Conservation (phyloP, 257 asterid species). For the Cordia subcordata region DNA sequence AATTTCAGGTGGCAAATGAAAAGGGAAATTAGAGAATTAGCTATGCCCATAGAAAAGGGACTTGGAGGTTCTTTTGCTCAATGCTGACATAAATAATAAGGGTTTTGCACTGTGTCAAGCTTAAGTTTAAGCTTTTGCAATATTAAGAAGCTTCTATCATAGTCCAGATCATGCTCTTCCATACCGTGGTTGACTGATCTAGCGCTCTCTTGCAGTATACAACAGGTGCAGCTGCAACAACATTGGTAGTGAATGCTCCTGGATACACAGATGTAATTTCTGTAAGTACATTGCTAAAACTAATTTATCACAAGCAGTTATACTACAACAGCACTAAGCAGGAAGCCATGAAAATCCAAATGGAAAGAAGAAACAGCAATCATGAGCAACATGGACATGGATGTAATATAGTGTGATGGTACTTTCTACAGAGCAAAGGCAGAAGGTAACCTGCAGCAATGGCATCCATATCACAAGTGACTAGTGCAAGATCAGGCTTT, state of each 20-base stretch:
- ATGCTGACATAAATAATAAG: not conserved
- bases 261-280: conserved; percentile 7
- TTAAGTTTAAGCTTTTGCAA: not conserved
- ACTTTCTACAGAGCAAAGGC: not conserved
- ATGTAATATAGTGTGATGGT: not conserved
- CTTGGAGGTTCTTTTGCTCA: no score
- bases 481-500: conserved; percentile 95
- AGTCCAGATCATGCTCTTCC: conserved; percentile 10
- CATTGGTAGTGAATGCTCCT: conserved; percentile 88
- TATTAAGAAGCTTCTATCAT: no score
- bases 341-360: not conserved
- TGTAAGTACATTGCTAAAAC: not conserved
- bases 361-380: not conserved
- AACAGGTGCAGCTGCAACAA: conserved; percentile 98
- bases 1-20: no score
- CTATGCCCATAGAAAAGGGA: no score
- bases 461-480: conserved; percentile 88
- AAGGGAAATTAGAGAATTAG: no score
- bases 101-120: not conserved
- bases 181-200: conserved; percentile 67
- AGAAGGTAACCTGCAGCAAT: conserved; percentile 64
- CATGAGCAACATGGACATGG: not conserved
- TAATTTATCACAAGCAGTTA: not conserved
- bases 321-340: no score
- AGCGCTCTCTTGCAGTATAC: conserved; percentile 73